Evolutionary conservation across 164 flowering plant species (phyloP), one percentile per base, ranked within the genome.

Genomic region (Aristolochia californica): DNA sequence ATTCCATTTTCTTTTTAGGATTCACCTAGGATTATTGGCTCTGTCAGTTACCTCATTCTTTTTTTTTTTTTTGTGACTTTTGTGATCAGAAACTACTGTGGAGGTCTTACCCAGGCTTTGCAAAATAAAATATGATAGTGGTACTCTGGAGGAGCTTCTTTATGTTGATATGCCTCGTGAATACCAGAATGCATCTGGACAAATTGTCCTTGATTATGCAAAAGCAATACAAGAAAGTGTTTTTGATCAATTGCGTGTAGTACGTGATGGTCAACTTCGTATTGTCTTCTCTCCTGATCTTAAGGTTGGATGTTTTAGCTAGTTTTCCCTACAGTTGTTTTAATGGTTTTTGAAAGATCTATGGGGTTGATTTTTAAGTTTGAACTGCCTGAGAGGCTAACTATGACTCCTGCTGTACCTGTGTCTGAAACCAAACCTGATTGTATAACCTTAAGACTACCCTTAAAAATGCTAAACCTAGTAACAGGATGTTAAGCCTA

Each of bases 141-240:
- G 99, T 48, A 88, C 95, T 55, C 60, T 90, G 66, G 99, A 94
- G 71, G 99, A 94, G 63, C 94, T 90, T 58, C 88, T 94, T 44
- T 90, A 94, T 73, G 95, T 94, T 54, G 99, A 94, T 64, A 90
- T 94, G 99, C 99, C 99, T 0, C 80, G 74, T 13, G 99, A 94
- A 48, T 84, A 86, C 71, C 93, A 80, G 44, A 90, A 86, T 74
- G 65, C 95, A 17, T 76, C 89, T 40, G 99, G 99, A 56, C 97
- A 94, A 70, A 88, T 94, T 67, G 95, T 94, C 45, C 71, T 94
- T 61, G 97, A 94, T 62, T 94, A 94, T 80, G 93, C 90, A 58
- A 94, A 94, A 78, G 99, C 99, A 58, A 90, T 88, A 57, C 99
- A 94, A 60, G 96, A 90, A 73, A 94, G 99, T 78, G 99, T 94